Evolutionary conservation across 495 filamentous ascomycete genomes (phyloP), one percentile per base, ranked within the genome.

Genomic region (Penicillium goetzii): DNA sequence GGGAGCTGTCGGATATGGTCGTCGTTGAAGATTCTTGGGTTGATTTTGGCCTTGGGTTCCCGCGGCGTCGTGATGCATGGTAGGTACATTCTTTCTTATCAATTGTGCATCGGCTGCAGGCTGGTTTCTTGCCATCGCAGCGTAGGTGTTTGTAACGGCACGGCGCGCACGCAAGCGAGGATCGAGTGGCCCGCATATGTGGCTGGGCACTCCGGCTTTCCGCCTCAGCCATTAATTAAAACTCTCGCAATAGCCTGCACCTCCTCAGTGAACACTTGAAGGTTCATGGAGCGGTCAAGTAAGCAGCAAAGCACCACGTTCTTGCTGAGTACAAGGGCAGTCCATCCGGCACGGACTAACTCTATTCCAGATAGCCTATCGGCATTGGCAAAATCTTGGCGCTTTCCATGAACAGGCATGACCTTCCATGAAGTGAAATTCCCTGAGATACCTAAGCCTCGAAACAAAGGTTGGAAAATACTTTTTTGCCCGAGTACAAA

Each of bases 91-190:
- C 23, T 32, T 56, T 55, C 6, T 54, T 56, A 30, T 68, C 65
- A 3, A 53, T 25, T 12, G n/a, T 32, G 25, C 68, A 70, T 32
- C 68, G 68, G 2, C 59, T 57, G 54, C 69, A 72, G 4, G 53
- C 45, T 6, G 69, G 69, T 4, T 56, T 70, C 12, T 38, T 53
- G 32, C 64, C 69, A 45, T 72, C 65, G 34, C 68, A 70, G 36
- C 68, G 68, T 14, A 68, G 21, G 33, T 72, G 70, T 26, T 67
- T 72, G 8, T 65, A 72, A 7, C 70, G 67, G 40, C 70, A 72
- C 25, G 62, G 61, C 14, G 62, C 56, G n/a, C 70, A 72, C 1
- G 70, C 68, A 19, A 72, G 49, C 1, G 70, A 72, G 19, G 63
- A 63, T 6, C 70, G 61, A 54, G 62, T 60, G 19, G 54, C 34